Evolutionary conservation across 495 filamentous ascomycete genomes (phyloP).

Genomic region (Durotheca rogersii): DNA sequence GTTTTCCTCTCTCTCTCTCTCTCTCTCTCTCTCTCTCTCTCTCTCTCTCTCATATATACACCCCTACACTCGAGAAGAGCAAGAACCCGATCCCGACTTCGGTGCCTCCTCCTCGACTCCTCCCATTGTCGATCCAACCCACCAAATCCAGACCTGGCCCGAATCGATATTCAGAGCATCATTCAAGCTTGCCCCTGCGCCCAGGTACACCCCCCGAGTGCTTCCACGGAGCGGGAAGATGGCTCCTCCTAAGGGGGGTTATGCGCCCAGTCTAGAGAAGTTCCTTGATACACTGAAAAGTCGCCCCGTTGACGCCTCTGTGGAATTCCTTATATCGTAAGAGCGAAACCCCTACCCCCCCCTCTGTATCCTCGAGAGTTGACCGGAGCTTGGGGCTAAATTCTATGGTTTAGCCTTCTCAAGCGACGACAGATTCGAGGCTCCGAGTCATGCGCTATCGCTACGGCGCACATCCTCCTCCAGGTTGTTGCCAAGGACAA

Average conservation of each 20-base stretch:
- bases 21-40: background rate
- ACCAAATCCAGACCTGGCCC: slow-evolving; percentile 1
- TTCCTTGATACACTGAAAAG: slow-evolving; percentile 75
- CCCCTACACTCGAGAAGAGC: background rate
- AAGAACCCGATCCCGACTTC: too few relatives aligned
- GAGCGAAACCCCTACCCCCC: too few relatives aligned
- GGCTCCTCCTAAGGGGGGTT: slow-evolving; percentile 45
- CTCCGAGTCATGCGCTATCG: slow-evolving; percentile 83
- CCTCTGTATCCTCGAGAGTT: too few relatives aligned
- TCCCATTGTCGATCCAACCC: too few relatives aligned
- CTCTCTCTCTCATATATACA: background rate
- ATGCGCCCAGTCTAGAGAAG: slow-evolving; percentile 68
- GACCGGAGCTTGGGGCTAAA: slow-evolving; percentile 8
- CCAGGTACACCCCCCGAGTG: background rate
- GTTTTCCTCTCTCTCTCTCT: too few relatives aligned
- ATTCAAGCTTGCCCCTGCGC: slow-evolving; percentile 2
- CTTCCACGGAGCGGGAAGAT: slow-evolving; percentile 26
- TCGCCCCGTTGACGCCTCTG: slow-evolving; percentile 71
- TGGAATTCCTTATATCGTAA: slow-evolving; percentile 79
- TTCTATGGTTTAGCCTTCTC: slow-evolving; percentile 60
- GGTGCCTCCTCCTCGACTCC: too few relatives aligned
- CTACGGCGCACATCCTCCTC: slow-evolving; percentile 82
- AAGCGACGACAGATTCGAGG: slow-evolving; percentile 87
- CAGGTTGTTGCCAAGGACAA: slow-evolving; percentile 74
- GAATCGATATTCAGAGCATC: slow-evolving; percentile 1